Conservation (phyloP, 306 rosid genomes). For the Prunus davidiana region DNA sequence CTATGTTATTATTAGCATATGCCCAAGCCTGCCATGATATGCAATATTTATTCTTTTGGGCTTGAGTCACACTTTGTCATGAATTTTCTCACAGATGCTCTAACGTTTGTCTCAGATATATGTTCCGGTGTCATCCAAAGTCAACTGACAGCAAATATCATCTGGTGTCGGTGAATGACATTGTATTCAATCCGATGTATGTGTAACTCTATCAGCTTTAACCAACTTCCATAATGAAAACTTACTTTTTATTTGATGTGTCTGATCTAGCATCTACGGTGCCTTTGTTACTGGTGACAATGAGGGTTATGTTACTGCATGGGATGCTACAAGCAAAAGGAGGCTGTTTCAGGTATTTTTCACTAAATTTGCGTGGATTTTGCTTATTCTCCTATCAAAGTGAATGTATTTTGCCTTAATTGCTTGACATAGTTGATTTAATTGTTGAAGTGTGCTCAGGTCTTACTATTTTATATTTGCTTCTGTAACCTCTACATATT, state of each 20-base stretch:
- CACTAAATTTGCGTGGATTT: not conserved
- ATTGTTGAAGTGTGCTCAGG: not conserved
- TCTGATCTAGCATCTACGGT: constrained; percentile 45
- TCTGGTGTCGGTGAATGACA: constrained; percentile 71
- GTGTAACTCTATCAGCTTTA: constrained; percentile 31
- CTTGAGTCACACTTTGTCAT: not conserved
- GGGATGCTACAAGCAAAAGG: constrained; percentile 66
- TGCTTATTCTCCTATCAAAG: not conserved
- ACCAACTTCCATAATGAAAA: constrained; percentile 6
- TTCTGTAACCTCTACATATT: constrained; percentile 18
- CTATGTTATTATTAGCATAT: constrained; percentile 2
- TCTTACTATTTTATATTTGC: not conserved
- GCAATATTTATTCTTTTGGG: not conserved
- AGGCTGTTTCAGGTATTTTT: constrained; percentile 62
- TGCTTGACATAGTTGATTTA: not conserved
- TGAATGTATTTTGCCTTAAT: not conserved
- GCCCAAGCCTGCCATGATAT: not conserved
- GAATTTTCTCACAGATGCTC: constrained; percentile 26
- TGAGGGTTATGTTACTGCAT: constrained; percentile 63
- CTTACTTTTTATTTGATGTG: constrained; percentile 23
- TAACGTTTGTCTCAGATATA: constrained; percentile 47
- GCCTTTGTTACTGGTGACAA: constrained; percentile 75
- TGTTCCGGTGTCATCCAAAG: constrained; percentile 84
- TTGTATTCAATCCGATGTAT: constrained; percentile 77
- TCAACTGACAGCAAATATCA: constrained; percentile 54